These are phyloP conservation scores for Coniosporium tulheliwenetii DNA, from an alignment of 2,329 filamentous ascomycete genomes.

Conservation along the genomic window DNA sequence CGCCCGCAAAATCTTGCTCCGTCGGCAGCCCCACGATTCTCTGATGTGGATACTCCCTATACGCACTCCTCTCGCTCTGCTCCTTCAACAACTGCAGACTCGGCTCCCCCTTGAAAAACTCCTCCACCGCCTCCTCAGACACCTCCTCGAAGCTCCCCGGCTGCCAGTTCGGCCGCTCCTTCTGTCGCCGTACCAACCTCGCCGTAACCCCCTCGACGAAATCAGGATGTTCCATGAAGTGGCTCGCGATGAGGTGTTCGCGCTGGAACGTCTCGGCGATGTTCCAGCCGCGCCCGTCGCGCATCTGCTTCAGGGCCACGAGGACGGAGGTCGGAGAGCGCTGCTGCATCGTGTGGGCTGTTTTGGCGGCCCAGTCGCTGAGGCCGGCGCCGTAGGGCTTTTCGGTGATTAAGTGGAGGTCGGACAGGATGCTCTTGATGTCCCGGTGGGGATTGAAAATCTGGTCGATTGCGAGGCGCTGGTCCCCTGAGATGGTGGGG, in stretches of 20 bases:
- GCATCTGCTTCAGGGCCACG: conserved; percentile 74
- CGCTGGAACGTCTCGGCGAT: conserved; percentile 74
- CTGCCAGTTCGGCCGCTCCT: conserved; percentile 55
- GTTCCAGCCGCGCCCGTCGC: conserved; percentile 56
- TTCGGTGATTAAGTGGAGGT: conserved; percentile 37
- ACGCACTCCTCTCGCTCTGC: conserved; percentile 34
- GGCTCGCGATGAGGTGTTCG: conserved; percentile 69
- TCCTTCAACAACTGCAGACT: conserved; percentile 44
- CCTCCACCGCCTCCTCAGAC: conserved; percentile 37
- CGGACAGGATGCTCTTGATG: conserved; percentile 53
- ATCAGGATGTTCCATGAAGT: conserved; percentile 84
- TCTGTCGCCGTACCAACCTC: conserved; percentile 55
- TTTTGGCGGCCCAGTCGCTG: conserved; percentile 63
- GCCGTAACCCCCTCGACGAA: conserved; percentile 86
- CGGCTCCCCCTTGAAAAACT: conserved; percentile 49
- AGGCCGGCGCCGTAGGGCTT: conserved; percentile 26
- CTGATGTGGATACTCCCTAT: conserved; percentile 56
- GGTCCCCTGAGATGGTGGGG: conserved; percentile 42
- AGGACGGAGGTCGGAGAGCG: conserved; percentile 78
- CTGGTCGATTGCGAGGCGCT: conserved; percentile 71
- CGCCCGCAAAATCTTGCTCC: conserved; percentile 43
- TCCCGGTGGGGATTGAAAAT: conserved; percentile 32
- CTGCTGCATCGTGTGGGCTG: conserved; percentile 55
- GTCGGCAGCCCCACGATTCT: conserved; percentile 52
- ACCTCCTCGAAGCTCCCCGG: conserved; percentile 60